A percentile compares a stretch with the other conserved stretches of the same genome.
Conservation (phyloP, 2,329 filamentous ascomycete genomes). For the Metarhizium sp. region DNA sequence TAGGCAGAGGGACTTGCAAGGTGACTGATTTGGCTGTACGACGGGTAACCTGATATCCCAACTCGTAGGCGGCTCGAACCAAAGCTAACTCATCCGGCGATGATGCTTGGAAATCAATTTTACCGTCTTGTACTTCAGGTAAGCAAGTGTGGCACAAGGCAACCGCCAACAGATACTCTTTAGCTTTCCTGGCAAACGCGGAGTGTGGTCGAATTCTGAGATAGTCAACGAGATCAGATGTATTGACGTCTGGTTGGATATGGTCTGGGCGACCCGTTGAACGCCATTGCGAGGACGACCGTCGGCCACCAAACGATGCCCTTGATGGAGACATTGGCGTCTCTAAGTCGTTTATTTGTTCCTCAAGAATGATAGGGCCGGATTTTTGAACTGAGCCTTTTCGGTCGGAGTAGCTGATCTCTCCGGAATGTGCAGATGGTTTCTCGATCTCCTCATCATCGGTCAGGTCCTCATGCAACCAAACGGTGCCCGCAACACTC, state of each 20-base stretch:
- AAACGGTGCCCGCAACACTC: constrained; percentile 80
- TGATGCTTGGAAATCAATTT: constrained; percentile 75
- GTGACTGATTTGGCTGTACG: constrained; percentile 62
- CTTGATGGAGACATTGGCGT: constrained; percentile 19
- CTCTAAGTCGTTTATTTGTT: constrained; percentile 13
- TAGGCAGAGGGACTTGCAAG: constrained; percentile 30
- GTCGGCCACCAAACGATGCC: constrained; percentile 25
- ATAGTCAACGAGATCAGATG: constrained; percentile 67
- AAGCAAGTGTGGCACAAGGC: constrained; percentile 87
- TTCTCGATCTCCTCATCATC: constrained; percentile 7
- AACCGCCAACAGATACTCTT: constrained; percentile 74
- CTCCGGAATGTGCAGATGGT: constrained; percentile 6
- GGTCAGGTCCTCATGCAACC: constrained; percentile 71
- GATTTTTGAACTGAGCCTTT: constrained; percentile 19
- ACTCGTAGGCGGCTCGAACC: constrained; percentile 73
- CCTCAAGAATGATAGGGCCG: constrained; percentile 22
- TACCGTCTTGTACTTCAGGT: constrained; percentile 63
- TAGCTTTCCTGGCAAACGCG: constrained; percentile 66
- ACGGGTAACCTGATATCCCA: constrained; percentile 70
- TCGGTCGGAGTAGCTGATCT: constrained; percentile 4
- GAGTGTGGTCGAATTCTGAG: constrained; percentile 68
- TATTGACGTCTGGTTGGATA: constrained; percentile 50
- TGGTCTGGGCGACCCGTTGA: constrained; percentile 39
- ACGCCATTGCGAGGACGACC: constrained; percentile 41
- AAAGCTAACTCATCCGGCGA: constrained; percentile 86